These are phyloP conservation scores for Sporothrix globosa DNA, from an alignment of 2,329 filamentous ascomycete species.

Conservation along the genomic window DNA sequence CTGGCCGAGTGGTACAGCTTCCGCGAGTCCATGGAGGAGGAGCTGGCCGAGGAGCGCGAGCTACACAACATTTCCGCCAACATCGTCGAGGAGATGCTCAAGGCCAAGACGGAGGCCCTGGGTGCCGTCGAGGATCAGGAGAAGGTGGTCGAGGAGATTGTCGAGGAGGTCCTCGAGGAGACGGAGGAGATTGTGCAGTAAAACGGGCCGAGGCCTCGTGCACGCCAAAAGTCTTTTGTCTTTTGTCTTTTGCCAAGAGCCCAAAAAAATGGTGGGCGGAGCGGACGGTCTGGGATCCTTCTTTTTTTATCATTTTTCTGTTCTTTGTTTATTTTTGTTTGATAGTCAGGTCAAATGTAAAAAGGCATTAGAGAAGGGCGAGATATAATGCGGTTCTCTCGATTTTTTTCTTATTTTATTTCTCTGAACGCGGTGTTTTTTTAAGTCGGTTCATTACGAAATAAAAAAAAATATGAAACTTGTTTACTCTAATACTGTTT, in stretches of 20 bases:
- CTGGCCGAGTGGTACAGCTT: constrained; percentile 89
- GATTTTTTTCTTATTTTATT: constrained; percentile 4
- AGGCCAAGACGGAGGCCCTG: constrained; percentile 57
- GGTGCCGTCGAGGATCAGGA: constrained; percentile 70
- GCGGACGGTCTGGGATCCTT: constrained; percentile 2
- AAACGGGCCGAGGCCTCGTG: background rate
- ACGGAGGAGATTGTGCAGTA: constrained; percentile 71
- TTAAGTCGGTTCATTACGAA: background rate
- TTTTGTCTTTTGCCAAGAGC: background rate
- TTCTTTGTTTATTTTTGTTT: background rate
- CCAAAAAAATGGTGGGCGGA: background rate
- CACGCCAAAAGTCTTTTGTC: background rate
- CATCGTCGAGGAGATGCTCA: constrained; percentile 63
- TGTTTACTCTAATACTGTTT: background rate
- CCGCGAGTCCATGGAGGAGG: constrained; percentile 72
- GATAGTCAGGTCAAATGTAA: background rate
- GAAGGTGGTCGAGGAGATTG: constrained; percentile 82
- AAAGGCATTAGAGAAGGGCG: constrained; percentile 9
- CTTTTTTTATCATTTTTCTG: background rate
- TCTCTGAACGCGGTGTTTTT: background rate
- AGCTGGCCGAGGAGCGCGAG: constrained; percentile 72
- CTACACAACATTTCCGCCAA: constrained; percentile 68
- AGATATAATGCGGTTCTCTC: constrained; percentile 16
- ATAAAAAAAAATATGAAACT: constrained; percentile 15
- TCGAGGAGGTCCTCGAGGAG: constrained; percentile 83